Evolutionary conservation across 305 asterid species (phyloP).

Genomic region (Withania somnifera): DNA sequence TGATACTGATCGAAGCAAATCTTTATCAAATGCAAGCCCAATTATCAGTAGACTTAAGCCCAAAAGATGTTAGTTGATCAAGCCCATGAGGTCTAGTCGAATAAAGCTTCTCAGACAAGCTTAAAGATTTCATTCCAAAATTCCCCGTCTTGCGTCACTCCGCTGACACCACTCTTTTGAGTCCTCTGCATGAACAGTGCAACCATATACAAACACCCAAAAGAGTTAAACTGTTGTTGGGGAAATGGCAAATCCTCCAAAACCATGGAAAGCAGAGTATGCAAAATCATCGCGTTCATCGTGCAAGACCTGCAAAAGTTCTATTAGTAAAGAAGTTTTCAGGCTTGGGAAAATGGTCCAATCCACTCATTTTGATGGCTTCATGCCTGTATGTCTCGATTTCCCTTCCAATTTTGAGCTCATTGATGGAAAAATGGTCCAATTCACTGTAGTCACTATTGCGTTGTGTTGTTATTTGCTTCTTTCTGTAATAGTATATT

Average conservation of each 20-base stretch:
- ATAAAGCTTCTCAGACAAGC: neutral
- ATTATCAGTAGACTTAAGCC: too few species aligned
- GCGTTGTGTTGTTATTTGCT: neutral
- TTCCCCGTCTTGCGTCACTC: neutral
- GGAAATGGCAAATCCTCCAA: constrained; percentile 75
- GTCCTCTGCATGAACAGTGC: neutral
- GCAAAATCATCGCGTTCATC: constrained; percentile 88
- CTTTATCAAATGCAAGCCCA: neutral
- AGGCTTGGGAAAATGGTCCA: constrained; percentile 96
- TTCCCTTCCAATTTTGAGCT: neutral
- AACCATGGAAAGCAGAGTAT: constrained; percentile 91
- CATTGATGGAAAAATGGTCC: too few species aligned
- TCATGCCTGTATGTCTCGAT: constrained; percentile 57
- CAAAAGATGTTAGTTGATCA: neutral
- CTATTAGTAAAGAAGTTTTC: constrained; percentile 59
- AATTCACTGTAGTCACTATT: neutral
- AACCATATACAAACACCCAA: neutral
- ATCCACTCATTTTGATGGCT: constrained; percentile 81
- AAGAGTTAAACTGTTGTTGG: neutral
- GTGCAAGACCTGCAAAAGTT: constrained; percentile 70
- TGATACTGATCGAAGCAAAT: too few species aligned
- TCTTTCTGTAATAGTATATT: neutral
- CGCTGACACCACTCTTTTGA: neutral
- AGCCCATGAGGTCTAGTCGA: neutral
- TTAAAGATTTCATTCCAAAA: neutral